Evolutionary conservation across 2,329 filamentous ascomycete species (phyloP).

Genomic region (Hymenotorrendiella dingleyae): DNA sequence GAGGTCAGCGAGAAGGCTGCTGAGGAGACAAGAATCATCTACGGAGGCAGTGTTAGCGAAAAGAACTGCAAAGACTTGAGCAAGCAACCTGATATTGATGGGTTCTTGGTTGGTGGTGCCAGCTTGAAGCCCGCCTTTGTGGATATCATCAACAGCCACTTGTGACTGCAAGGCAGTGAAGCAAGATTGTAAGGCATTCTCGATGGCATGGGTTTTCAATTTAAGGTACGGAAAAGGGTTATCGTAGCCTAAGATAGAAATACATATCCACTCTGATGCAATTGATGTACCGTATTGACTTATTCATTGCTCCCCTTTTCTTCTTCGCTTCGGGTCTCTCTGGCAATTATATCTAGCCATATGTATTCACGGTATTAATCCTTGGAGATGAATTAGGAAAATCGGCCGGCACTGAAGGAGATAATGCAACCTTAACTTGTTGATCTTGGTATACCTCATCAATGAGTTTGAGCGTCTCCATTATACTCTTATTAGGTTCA

Average conservation of each 20-base stretch:
- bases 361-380: too few species aligned
- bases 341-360: too few species aligned
- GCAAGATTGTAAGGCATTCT: conserved; percentile 7
- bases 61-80: conserved; percentile 95
- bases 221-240: neutral
- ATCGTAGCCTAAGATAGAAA: neutral
- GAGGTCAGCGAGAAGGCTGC: conserved; percentile 70
- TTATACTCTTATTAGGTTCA: too few species aligned
- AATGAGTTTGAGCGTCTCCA: too few species aligned
- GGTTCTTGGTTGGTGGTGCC: conserved; percentile 94
- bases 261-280: neutral
- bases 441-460: too few species aligned
- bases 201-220: conserved; percentile 18
- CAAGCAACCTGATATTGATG: conserved; percentile 92
- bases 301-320: too few species aligned
- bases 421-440: too few species aligned
- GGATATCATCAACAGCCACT: conserved; percentile 61
- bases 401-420: too few species aligned
- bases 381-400: too few species aligned
- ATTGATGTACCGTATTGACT: too few species aligned
- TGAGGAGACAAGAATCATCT: conserved; percentile 87
- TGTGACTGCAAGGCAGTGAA: conserved; percentile 22
- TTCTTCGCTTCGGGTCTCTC: too few species aligned
- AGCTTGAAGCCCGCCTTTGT: conserved; percentile 92
- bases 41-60: conserved; percentile 93